A percentile compares a stretch with the other conserved stretches of the same genome.
phyloP scores from a whole-genome alignment of 176 grass and related monocot genomes.

The Rhipidocladum racemiflorum region DNA sequence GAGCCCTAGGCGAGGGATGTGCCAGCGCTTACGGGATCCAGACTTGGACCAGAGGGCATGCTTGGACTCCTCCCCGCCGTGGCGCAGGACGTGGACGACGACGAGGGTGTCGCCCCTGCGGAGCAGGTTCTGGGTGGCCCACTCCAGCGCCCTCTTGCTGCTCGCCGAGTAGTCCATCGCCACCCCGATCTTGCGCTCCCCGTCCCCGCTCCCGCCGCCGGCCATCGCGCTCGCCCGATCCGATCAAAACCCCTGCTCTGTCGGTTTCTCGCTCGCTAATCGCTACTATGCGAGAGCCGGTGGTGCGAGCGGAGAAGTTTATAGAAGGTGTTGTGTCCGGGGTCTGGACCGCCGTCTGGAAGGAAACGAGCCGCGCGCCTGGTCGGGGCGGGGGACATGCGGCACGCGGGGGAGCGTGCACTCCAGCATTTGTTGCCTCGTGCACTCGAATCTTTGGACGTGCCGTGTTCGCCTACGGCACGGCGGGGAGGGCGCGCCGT shows the following conservation, averaged over 20 bases:
- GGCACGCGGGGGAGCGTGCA: conserved; percentile 19
- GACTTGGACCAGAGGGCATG: conserved; percentile 60
- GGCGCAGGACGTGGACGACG: conserved; percentile 49
- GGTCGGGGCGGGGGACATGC: background rate
- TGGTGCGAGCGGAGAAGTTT: background rate
- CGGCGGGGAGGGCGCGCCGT: background rate
- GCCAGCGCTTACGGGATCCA: conserved; percentile 48
- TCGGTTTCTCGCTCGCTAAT: background rate
- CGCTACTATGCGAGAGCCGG: background rate
- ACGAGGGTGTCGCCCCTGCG: conserved; percentile 59
- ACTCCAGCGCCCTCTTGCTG: conserved; percentile 67
- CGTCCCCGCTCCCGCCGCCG: conserved; percentile 16
- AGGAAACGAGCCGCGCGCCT: background rate
- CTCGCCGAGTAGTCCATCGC: conserved; percentile 77
- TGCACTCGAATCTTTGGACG: conserved; percentile 37
- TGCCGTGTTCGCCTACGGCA: background rate
- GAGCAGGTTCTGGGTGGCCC: conserved; percentile 62
- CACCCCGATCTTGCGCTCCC: conserved; percentile 54
- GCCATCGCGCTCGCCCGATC: conserved; percentile 28
- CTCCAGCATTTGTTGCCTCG: background rate
- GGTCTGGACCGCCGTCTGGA: background rate
- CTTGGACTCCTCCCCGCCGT: conserved; percentile 47
- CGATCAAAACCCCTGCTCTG: background rate
- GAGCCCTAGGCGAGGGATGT: background rate
- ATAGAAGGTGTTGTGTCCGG: background rate